Conservation (phyloP, 805 yeast species). For the Lachancea nothofagi region DNA sequence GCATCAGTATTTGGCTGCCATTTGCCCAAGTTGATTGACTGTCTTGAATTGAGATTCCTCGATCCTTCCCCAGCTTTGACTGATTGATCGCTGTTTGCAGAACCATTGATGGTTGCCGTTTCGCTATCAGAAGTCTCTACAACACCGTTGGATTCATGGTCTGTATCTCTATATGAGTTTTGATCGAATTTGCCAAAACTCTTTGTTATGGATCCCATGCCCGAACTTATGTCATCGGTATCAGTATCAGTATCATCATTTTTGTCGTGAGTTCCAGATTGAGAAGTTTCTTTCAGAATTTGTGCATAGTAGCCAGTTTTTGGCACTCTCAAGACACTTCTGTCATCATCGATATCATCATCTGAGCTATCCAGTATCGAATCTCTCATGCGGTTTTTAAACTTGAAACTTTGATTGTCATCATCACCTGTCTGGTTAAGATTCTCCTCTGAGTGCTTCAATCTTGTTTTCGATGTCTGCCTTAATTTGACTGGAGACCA, state of each 20-base stretch:
- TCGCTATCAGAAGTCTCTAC: slow-evolving; percentile 1
- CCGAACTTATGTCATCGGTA: slow-evolving; percentile 1
- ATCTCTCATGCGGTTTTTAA: slow-evolving; percentile 13
- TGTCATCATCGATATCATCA: slow-evolving; percentile 17
- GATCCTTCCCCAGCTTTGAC: not conserved
- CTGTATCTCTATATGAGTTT: slow-evolving; percentile 1
- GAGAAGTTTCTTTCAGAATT: slow-evolving; percentile 13
- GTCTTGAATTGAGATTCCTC: slow-evolving; percentile 5
- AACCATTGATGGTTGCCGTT: slow-evolving; percentile 13
- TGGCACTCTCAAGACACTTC: slow-evolving; percentile 14
- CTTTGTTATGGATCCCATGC: slow-evolving; percentile 1
- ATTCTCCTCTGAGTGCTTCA: not conserved
- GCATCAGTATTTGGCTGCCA: slow-evolving; percentile 56
- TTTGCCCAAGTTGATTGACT: slow-evolving; percentile 41
- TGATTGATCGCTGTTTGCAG: not conserved
- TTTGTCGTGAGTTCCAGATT: not conserved
- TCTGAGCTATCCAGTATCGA: slow-evolving; percentile 17
- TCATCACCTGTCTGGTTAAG: not conserved
- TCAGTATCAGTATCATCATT: slow-evolving; percentile 11
- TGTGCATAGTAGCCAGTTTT: slow-evolving; percentile 26
- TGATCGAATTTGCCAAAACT: not conserved
- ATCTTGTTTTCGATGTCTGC: slow-evolving; percentile 8
- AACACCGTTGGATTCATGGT: slow-evolving; percentile 10
- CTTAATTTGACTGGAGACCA: slow-evolving; percentile 7
- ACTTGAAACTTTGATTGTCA: slow-evolving; percentile 10